Base-by-base conservation (phyloP, 306 rosid genomes). In the Lathyrus sativus region DNA sequence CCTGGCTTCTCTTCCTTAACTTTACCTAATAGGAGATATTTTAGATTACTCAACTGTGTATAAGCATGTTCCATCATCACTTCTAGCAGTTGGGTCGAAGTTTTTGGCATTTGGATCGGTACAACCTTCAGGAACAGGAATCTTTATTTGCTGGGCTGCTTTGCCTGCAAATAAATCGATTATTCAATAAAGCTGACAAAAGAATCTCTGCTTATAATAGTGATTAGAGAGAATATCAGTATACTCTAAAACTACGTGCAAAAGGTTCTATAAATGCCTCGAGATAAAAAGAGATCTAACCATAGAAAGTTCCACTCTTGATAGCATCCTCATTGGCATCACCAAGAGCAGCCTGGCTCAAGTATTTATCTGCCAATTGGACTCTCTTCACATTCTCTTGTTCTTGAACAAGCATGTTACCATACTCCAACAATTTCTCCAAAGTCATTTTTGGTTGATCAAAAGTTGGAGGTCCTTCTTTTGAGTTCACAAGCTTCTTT, bases 331-430 rank as follows among this genome's bases (percentile, higher is more conserved):
- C 2, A 35, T 88, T 88, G 6, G 95, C 95, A 43, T 88, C 95
- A 42, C 95, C 95, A 83, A 88, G 90, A 55, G 95, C 90, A 73
- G 95, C 95, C 46, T 81, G 87, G 2, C 31, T 85, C 83, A 88
- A 50, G 74, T 88, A 88, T 82, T 88, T 88, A 66, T 88, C 95
- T 3, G 95, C 95, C 62, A 88, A 59, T 44, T 88, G 95, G 33
- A 88, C 95, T 70, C 95, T 85, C 88, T 88, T 88, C 48, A 88
- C 95, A 38, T 88, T 88, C 75, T 88, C 95, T 75, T 88, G 95
- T 56, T 88, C 95, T 62, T 79, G 81, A 44, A 88, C 95, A 62
- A 88, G 84, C 95, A 88, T 85, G 78, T 77, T 43, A n/a, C 95
- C 95, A 58, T 88, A 88, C 68, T 81, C 95, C 14, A 88, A 49